phyloP scores from a whole-genome alignment of 2,329 filamentous ascomycete species.

The Clathrospora elynae region DNA sequence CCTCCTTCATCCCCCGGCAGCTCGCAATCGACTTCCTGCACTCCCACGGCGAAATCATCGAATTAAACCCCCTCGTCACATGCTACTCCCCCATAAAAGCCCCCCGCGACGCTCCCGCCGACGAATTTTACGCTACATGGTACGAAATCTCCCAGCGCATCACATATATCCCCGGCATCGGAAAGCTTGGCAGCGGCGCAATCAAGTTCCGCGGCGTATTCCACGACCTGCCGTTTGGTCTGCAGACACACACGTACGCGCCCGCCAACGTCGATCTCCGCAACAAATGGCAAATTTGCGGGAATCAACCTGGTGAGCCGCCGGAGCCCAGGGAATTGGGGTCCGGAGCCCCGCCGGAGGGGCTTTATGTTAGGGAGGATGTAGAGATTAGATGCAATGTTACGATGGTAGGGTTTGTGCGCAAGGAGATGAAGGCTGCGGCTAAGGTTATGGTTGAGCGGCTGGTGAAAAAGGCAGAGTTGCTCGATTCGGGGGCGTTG shows the following conservation, averaged over 20 bases:
- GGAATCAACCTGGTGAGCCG: slow-evolving; percentile 71
- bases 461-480: slow-evolving; percentile 72
- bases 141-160: slow-evolving; percentile 74
- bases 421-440: slow-evolving; percentile 68
- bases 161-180: slow-evolving; percentile 69
- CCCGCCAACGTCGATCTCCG: slow-evolving; percentile 70
- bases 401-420: slow-evolving; percentile 68
- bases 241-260: slow-evolving; percentile 74
- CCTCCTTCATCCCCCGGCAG: slow-evolving; percentile 71
- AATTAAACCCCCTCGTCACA: slow-evolving; percentile 71
- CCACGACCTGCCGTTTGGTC: slow-evolving; percentile 72
- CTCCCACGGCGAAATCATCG: slow-evolving; percentile 72
- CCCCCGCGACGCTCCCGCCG: slow-evolving; percentile 68
- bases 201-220: slow-evolving; percentile 74
- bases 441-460: slow-evolving; percentile 70
- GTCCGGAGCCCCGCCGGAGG: slow-evolving; percentile 66
- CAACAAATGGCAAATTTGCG: slow-evolving; percentile 70
- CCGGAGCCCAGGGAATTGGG: slow-evolving; percentile 67
- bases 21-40: slow-evolving; percentile 75
- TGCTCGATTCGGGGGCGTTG: slow-evolving; percentile 68
- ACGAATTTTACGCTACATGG: slow-evolving; percentile 76
- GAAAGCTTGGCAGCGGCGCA: slow-evolving; percentile 66
- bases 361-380: slow-evolving; percentile 71
- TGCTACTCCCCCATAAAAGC: slow-evolving; percentile 67
- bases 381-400: slow-evolving; percentile 74